These are phyloP conservation scores for Beauveria sp. DNA, from an alignment of 2,329 filamentous ascomycete genomes.

Conservation along the genomic window DNA sequence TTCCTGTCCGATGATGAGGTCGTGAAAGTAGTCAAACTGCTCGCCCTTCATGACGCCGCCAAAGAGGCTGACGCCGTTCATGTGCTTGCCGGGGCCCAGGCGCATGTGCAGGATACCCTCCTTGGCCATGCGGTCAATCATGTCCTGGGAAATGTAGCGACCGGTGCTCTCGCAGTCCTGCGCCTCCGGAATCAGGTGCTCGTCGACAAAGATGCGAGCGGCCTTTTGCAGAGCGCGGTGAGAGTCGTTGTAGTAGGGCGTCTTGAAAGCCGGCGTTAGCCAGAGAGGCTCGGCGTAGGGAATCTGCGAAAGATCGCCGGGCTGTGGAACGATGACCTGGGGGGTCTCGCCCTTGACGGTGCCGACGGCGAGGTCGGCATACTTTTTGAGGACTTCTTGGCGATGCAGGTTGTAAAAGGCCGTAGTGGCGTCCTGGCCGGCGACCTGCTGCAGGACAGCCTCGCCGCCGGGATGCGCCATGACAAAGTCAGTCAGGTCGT, in stretches of 20 bases:
- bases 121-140: constrained; percentile 73
- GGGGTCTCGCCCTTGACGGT: constrained; percentile 67
- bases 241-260: constrained; percentile 71
- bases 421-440: constrained; percentile 71
- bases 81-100: constrained; percentile 72
- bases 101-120: constrained; percentile 73
- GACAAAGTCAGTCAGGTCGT: constrained; percentile 78
- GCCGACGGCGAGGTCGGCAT: constrained; percentile 67
- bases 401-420: constrained; percentile 90
- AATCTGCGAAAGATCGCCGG: constrained; percentile 66
- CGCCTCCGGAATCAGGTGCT: constrained; percentile 65
- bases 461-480: constrained; percentile 80
- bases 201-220: constrained; percentile 65
- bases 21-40: constrained; percentile 84
- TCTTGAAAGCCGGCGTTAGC: constrained; percentile 69
- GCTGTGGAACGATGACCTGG: constrained; percentile 60
- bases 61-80: constrained; percentile 63
- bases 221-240: constrained; percentile 63
- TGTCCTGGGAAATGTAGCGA: constrained; percentile 59
- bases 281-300: constrained; percentile 83
- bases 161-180: constrained; percentile 68
- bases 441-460: constrained; percentile 72
- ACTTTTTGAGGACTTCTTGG: constrained; percentile 81
- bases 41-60: constrained; percentile 65
- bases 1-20: constrained; percentile 70